phyloP scores from a whole-genome alignment of 306 rosid genomes.

The Vigna nakashimae region DNA sequence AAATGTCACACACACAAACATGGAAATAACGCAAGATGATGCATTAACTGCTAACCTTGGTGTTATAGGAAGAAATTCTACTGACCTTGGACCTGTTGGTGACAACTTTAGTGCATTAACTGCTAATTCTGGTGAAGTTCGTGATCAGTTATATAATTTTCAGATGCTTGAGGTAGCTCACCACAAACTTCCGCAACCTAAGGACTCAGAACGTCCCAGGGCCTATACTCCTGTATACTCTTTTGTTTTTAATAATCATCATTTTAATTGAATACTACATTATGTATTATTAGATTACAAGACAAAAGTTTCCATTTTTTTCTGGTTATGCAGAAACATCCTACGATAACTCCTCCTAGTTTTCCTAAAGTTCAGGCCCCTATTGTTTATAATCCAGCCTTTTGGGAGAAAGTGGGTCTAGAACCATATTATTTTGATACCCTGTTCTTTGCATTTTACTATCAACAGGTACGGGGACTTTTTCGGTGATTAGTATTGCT shows the following conservation, averaged over 20 bases:
- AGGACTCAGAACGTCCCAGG: conserved; percentile 87
- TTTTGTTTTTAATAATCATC: conserved; percentile 14
- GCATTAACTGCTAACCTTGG: conserved; percentile 62
- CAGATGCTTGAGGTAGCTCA: conserved; percentile 89
- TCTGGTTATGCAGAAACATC: conserved; percentile 65
- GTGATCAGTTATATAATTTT: conserved; percentile 68
- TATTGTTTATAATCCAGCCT: conserved; percentile 76
- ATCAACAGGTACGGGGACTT: conserved; percentile 72
- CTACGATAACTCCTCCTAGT: conserved; percentile 72
- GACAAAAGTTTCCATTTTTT: neutral
- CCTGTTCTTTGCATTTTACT: conserved; percentile 82
- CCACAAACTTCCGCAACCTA: conserved; percentile 78
- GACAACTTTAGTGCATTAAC: conserved; percentile 65
- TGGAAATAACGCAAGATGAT: too few species aligned
- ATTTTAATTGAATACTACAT: neutral
- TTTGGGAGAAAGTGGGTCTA: conserved; percentile 77
- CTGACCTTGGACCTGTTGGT: conserved; percentile 80
- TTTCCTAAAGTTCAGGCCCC: conserved; percentile 93
- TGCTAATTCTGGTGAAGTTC: conserved; percentile 59
- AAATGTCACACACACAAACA: too few species aligned
- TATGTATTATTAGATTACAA: conserved; percentile 8
- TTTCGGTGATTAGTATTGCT: neutral
- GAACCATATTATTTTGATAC: conserved; percentile 74
- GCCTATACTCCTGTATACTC: conserved; percentile 71
- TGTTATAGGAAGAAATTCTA: conserved; percentile 81